Percentiles rank a stretch among this genome's conserved stretches.
Evolutionary conservation across 768 basidiomycete genomes (phyloP).

Genomic region (Lepiota venenata): DNA sequence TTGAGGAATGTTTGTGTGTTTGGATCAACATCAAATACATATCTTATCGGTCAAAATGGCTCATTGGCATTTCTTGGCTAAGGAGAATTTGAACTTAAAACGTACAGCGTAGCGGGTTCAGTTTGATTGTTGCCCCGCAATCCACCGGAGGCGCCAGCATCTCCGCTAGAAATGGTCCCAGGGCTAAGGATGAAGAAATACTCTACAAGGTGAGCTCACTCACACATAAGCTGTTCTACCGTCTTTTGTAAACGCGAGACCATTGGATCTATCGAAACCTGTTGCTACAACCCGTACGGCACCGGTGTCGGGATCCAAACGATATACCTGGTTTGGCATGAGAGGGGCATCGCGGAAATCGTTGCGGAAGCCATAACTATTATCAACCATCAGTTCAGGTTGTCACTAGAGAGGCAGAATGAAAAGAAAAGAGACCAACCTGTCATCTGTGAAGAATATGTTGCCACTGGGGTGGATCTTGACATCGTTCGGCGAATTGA

Average conservation of each 20-base stretch:
- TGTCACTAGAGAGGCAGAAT: background rate
- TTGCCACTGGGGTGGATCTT: constrained; percentile 70
- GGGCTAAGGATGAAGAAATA: background rate
- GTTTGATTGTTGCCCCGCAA: constrained; percentile 50
- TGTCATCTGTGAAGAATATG: constrained; percentile 73
- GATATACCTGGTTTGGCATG: constrained; percentile 75
- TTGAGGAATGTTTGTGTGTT: constrained; percentile 37
- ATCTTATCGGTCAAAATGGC: constrained; percentile 19
- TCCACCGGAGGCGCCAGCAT: constrained; percentile 18
- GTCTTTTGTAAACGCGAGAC: constrained; percentile 65
- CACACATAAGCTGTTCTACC: no score
- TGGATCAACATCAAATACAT: constrained; percentile 65
- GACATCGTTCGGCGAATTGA: constrained; percentile 79
- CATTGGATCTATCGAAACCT: constrained; percentile 69
- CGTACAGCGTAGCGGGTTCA: constrained; percentile 30
- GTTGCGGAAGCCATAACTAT: constrained; percentile 62
- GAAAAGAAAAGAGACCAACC: constrained; percentile 35
- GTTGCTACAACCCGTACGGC: constrained; percentile 71
- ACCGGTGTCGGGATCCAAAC: constrained; percentile 64
- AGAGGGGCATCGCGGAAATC: constrained; percentile 64
- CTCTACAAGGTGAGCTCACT: no score
- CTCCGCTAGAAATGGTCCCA: no score
- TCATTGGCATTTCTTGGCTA: no score
- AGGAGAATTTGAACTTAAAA: no score
- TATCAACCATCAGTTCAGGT: background rate